Base-by-base conservation (phyloP, 2,329 filamentous ascomycete species). In the Nemania serpens region DNA sequence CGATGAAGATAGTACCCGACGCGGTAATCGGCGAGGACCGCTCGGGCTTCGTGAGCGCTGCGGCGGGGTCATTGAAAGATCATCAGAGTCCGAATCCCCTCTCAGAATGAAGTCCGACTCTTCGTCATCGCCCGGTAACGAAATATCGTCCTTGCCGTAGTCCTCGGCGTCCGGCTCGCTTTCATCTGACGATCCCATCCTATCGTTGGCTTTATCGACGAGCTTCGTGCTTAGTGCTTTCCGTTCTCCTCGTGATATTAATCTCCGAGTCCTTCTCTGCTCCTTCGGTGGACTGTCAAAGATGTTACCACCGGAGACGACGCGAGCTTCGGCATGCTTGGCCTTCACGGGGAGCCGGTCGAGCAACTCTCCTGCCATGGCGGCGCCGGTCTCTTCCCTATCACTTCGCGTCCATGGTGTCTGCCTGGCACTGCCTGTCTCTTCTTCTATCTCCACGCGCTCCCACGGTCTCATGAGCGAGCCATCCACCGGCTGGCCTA, bases 401-500 rank as follows among this genome's bases (percentile, higher is more conserved):
- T 25, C 41, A n/a, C 61, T 50, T 47, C 47, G 45, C 11, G 64
- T 3, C 55, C 61, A 50, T 7, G 39, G 52, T 22, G 34, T 55
- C 49, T 45, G 47, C 43, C 55, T 55, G 55, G 45, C 59, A 18
- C 25, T 37, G 17, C 20, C 51, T 53, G 43, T 52, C 25, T 13
- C 63, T 52, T 29, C 54, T 54, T 48, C 51, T 29, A 18, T 9
- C 34, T 64, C 57, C 1, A 49, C 43, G 1, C 62, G 60, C 22
- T 60, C 65, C 70, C 67, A 73, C 7, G 71, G 70, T 36, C 70
- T 69, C 41, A 69, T 52, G 22, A 74, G 69, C 12, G 70, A 70
- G n/a, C 60, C 48, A 33, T 69, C 68, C 12, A 69, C 41, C 1
- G 68, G 55, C 36, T 72, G 70, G 12, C 58, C 59, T 29, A 68